Evolutionary conservation across 1,284 basidiomycete species (phyloP).

Genomic region (Schizophyllum commune): DNA sequence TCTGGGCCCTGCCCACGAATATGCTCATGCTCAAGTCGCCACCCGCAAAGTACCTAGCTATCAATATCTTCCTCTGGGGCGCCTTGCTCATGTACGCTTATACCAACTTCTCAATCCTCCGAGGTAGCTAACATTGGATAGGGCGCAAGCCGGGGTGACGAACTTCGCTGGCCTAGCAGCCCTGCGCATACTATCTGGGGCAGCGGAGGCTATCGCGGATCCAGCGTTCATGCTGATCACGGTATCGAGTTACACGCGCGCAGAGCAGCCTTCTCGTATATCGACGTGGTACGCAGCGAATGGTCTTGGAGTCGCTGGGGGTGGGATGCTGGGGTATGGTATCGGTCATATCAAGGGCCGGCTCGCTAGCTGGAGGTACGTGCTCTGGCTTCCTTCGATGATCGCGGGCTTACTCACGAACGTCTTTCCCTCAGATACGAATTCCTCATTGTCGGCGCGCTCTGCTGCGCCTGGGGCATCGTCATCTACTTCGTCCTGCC

Average conservation of each 20-base stretch:
- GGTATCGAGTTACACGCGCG: slow-evolving; percentile 32
- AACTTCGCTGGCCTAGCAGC: slow-evolving; percentile 30
- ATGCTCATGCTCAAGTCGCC: slow-evolving; percentile 34
- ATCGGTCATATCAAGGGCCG: slow-evolving; percentile 16
- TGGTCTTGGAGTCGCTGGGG: slow-evolving; percentile 17
- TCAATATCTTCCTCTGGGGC: slow-evolving; percentile 37
- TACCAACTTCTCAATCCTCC: neutral
- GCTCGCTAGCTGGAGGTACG: slow-evolving; percentile 23
- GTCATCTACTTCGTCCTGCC: slow-evolving; percentile 21
- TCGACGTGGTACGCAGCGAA: slow-evolving; percentile 14
- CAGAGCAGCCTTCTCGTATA: slow-evolving; percentile 30
- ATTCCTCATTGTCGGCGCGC: slow-evolving; percentile 19
- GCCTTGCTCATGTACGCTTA: slow-evolving; percentile 24
- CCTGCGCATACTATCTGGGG: slow-evolving; percentile 31
- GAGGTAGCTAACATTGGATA: neutral
- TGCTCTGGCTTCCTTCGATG: slow-evolving; percentile 9
- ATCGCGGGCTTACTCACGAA: neutral
- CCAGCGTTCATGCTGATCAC: slow-evolving; percentile 26
- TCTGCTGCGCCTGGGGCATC: slow-evolving; percentile 17
- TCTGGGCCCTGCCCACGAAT: slow-evolving; percentile 34
- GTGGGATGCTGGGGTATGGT: slow-evolving; percentile 17
- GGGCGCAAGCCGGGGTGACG: slow-evolving; percentile 27
- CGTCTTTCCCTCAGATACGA: slow-evolving; percentile 9
- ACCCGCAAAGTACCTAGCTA: slow-evolving; percentile 30
- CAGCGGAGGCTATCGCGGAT: slow-evolving; percentile 28